Percentiles rank a stretch among this genome's conserved stretches.
Evolutionary conservation across 116 monocot species (phyloP).

Genomic region (Trichopus zeylanicus): DNA sequence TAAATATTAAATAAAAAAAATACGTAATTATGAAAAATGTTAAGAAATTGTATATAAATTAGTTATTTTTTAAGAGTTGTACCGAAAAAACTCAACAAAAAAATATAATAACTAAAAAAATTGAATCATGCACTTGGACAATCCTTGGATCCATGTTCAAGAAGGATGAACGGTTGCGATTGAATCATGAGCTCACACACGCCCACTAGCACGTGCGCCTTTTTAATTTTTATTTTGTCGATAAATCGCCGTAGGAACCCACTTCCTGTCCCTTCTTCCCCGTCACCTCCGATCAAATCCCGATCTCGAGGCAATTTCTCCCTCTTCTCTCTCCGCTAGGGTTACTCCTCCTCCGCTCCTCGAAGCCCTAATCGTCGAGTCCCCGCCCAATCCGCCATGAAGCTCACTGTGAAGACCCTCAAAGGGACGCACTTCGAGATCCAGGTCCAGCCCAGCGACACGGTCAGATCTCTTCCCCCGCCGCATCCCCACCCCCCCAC

Average conservation of each 20-base stretch:
- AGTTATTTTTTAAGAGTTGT: too few species aligned
- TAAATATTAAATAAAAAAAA: too few species aligned
- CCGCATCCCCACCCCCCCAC: too few species aligned
- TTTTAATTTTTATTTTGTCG: too few species aligned
- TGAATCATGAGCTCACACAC: too few species aligned
- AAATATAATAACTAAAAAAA: too few species aligned
- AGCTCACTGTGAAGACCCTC: slow-evolving; percentile 47
- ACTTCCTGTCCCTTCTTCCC: not conserved
- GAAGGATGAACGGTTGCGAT: too few species aligned
- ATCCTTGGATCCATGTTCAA: too few species aligned
- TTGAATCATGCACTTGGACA: too few species aligned
- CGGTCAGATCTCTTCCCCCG: slow-evolving; percentile 22
- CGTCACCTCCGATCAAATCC: not conserved
- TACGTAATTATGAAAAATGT: too few species aligned
- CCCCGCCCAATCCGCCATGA: slow-evolving; percentile 17
- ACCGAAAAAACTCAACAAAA: too few species aligned
- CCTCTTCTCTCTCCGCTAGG: not conserved
- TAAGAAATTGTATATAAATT: too few species aligned
- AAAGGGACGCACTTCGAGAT: slow-evolving; percentile 51
- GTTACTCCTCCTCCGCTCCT: not conserved
- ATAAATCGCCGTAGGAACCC: not conserved
- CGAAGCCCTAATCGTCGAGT: not conserved
- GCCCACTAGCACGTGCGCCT: not conserved
- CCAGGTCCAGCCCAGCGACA: slow-evolving; percentile 32
- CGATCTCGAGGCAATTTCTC: not conserved